A percentile compares a stretch with the other conserved stretches of the same genome.
phyloP scores from a whole-genome alignment of 805 yeast genomes.

The Debaryomyces tyrocola region DNA sequence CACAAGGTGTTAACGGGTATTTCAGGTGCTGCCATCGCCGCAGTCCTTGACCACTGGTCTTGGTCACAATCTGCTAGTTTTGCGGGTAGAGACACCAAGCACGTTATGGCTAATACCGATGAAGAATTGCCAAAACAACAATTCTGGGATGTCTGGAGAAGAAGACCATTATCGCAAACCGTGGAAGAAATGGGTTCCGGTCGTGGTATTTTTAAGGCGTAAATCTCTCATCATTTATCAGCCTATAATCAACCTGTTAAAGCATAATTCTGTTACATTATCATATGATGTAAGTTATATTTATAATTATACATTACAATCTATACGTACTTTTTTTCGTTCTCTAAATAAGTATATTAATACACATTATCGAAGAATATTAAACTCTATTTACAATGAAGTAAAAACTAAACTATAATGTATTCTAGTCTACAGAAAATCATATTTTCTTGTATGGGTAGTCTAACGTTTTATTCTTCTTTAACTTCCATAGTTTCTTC shows the following conservation, averaged over 20 bases:
- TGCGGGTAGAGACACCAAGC: conserved; percentile 37
- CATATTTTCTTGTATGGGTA: conserved; percentile 68
- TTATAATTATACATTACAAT: background rate
- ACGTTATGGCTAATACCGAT: conserved; percentile 39
- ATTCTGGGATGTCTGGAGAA: conserved; percentile 78
- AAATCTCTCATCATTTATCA: conserved; percentile 1
- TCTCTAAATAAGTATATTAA: conserved; percentile 1
- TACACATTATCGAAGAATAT: background rate
- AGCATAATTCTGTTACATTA: background rate
- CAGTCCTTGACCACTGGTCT: conserved; percentile 36
- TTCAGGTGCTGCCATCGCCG: conserved; percentile 38
- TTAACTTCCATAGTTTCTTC: conserved; percentile 85
- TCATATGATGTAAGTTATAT: conserved; percentile 1
- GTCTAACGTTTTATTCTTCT: conserved; percentile 77
- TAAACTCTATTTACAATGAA: background rate
- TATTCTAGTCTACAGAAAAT: conserved; percentile 1
- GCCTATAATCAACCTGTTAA: background rate
- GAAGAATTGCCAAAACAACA: conserved; percentile 43
- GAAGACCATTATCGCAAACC: conserved; percentile 82
- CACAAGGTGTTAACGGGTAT: conserved; percentile 42
- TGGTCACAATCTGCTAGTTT: conserved; percentile 43
- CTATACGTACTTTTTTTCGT: background rate
- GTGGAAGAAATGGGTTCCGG: conserved; percentile 72
- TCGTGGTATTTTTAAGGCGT: conserved; percentile 52
- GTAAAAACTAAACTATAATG: background rate